These are phyloP conservation scores for Huntiella bhutanensis DNA, from an alignment of 2,329 filamentous ascomycete genomes.

Conservation along the genomic window DNA sequence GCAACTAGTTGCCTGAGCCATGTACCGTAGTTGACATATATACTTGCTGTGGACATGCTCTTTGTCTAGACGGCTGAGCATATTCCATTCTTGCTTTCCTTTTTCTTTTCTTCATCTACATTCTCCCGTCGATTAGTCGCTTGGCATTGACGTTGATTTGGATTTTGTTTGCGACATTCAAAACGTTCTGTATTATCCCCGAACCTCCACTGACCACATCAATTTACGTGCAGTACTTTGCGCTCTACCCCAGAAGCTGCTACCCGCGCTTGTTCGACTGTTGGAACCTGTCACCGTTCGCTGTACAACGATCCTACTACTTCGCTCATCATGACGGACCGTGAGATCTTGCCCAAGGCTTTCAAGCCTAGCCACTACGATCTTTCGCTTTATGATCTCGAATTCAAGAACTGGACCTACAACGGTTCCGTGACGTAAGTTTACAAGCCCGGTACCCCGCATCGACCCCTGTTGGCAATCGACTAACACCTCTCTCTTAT, in stretches of 20 bases:
- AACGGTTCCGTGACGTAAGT: conserved; percentile 53
- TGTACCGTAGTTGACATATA: too few species aligned
- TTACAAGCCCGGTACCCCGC: not conserved
- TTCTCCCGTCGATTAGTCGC: not conserved
- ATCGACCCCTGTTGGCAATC: not conserved
- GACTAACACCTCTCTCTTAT: conserved; percentile 6
- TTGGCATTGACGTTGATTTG: too few species aligned
- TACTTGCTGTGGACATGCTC: too few species aligned
- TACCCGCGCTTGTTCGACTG: conserved; percentile 14
- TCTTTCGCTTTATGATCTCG: conserved; percentile 62
- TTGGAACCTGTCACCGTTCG: conserved; percentile 14
- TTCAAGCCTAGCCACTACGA: conserved; percentile 76
- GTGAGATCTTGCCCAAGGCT: conserved; percentile 40
- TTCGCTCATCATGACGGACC: conserved; percentile 30
- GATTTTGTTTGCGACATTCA: too few species aligned
- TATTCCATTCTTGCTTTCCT: too few species aligned
- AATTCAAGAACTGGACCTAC: conserved; percentile 58
- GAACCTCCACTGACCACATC: not conserved
- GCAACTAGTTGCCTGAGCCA: too few species aligned
- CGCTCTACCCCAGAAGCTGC: conserved; percentile 8
- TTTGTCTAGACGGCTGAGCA: too few species aligned
- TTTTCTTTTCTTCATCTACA: too few species aligned
- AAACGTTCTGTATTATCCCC: too few species aligned
- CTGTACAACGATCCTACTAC: conserved; percentile 11
- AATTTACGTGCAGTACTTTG: not conserved